phyloP scores from a whole-genome alignment of 148 eudicot genomes.

The Cornus kousa region DNA sequence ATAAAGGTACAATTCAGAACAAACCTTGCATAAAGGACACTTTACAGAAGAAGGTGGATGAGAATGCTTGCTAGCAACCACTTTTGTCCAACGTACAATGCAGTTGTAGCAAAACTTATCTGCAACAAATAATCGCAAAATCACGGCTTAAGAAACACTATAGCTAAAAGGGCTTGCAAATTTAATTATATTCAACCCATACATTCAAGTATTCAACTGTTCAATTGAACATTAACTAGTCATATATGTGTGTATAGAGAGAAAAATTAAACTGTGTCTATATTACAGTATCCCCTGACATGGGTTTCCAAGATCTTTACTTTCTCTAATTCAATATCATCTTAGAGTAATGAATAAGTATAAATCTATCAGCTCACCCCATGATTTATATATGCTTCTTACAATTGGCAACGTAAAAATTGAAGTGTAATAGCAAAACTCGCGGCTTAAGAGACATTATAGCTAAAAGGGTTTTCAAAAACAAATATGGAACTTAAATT shows the following conservation, averaged over 20 bases:
- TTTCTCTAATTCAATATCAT: background rate
- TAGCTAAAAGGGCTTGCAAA: no score
- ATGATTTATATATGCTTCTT: no score
- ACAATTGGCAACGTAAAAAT: no score
- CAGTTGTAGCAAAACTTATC: constrained; percentile 80
- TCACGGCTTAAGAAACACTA: background rate
- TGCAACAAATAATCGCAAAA: constrained; percentile 22
- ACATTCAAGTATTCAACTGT: no score
- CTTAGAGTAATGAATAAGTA: no score
- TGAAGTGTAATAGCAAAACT: no score
- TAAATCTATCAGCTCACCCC: no score
- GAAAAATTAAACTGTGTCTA: no score
- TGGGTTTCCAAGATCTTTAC: background rate
- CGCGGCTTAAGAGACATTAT: background rate
- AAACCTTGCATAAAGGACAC: constrained; percentile 92
- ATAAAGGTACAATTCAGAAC: background rate
- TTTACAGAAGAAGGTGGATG: constrained; percentile 46
- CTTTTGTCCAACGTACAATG: constrained; percentile 70
- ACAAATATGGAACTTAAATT: background rate
- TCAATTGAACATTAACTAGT: background rate
- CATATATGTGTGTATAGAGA: no score
- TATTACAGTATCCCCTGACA: background rate
- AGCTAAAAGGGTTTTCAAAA: background rate
- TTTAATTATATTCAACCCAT: no score
- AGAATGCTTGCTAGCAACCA: constrained; percentile 52